Base-by-base conservation (phyloP, 202 grass and related monocot species). In the Sporobolus alterniflorus region DNA sequence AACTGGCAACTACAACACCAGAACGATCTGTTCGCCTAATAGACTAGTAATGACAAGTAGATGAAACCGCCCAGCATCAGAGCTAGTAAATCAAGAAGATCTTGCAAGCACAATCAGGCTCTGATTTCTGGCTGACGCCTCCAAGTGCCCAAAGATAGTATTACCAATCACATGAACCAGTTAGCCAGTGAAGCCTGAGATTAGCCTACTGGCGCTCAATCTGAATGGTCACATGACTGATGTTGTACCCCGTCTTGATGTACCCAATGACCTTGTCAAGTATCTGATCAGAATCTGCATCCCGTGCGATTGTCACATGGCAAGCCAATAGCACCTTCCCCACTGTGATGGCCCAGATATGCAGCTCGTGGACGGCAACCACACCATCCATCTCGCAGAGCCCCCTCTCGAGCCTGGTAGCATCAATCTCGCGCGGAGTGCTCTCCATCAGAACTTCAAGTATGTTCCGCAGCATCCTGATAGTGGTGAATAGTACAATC, bases 271-370 rank as follows among this genome's bases (percentile, higher is more conserved):
- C 97, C 66, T 92, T 78, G 59, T 99, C 93, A 13, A 99, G 87
- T 69, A 99, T 89, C 59, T 77, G 56, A 83, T 99, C 93, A 81
- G 97, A 89, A 68, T 99, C 85, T 0, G 89, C 85, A 20, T 94
- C 89, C 26, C 49, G 56, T 16, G 89, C 77, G 25, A 99, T 88
- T 1, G 93, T 99, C 62, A 99, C 93, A 50, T 99, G 97, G 85
- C 97, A 99, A 5, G 93, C 93, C 40, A 99, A 60, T 0, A 99
- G 93, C 67, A 96, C 91, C 89, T 96, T 99, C 41, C 96, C 97
- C 26, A 99, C 89, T 8, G 97, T 99, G 71, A 99, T 99, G 34
- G 97, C 97, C 97, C 97, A 99, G 69, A 99, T 96, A 71, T 99
- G 97, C 30, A 99, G 85, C 85, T 99, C 97, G 34, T 99, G 97